Evolutionary conservation across 2,329 filamentous ascomycete genomes (phyloP).

Genomic region (Sporothrix curviconia): DNA sequence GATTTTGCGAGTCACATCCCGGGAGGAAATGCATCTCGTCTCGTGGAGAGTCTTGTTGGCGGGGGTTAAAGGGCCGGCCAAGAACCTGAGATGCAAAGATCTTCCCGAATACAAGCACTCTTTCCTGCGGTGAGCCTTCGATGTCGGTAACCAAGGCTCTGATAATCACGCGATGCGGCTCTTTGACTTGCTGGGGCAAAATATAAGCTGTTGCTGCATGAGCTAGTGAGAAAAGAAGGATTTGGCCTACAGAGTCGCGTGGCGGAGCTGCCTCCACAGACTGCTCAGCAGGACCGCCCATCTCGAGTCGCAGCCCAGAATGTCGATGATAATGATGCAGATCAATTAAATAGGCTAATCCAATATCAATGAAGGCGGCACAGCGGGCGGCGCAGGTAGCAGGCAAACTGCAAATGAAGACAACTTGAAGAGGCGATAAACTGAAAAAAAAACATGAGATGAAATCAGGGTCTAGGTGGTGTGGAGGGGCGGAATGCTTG

Average conservation of each 20-base stretch:
- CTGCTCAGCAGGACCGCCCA: background rate
- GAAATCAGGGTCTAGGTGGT: too few relatives aligned
- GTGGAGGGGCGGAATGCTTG: too few relatives aligned
- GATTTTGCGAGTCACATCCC: background rate
- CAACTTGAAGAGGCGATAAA: too few relatives aligned
- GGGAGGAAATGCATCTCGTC: constrained; percentile 1
- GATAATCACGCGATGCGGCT: background rate
- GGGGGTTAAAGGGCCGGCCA: background rate
- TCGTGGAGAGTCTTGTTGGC: background rate
- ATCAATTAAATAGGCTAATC: too few relatives aligned
- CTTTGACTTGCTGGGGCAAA: background rate
- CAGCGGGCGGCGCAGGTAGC: too few relatives aligned
- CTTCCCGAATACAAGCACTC: background rate
- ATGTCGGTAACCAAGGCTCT: constrained; percentile 4
- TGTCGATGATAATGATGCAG: background rate
- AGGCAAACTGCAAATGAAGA: too few relatives aligned
- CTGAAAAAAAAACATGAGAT: too few relatives aligned
- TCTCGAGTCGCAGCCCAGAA: background rate
- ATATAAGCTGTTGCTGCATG: background rate
- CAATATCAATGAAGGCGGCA: too few relatives aligned
- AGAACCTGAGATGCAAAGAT: background rate
- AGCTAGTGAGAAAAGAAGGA: background rate
- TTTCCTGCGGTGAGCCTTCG: background rate
- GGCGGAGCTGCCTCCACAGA: background rate
- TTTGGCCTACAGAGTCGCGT: background rate